Evolutionary conservation across 305 asterid genomes (phyloP), one percentile per base, ranked within the genome.

Genomic region (Stenogyne calaminthoides): DNA sequence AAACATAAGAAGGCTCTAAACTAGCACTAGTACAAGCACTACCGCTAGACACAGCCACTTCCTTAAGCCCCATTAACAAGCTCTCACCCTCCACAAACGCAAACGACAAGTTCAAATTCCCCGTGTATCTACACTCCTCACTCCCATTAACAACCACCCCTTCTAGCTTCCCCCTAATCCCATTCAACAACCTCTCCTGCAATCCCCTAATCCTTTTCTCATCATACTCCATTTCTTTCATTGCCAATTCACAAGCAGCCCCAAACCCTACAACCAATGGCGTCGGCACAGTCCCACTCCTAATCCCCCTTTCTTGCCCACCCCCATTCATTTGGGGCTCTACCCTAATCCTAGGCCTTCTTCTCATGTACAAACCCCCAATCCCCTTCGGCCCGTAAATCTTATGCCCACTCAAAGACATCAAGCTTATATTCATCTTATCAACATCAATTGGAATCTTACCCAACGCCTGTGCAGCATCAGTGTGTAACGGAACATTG

Each of bases 291-390:
- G 99, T 94, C 60, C 99, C 99, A 63, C 99, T 94, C 81, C 99
- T 84, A 22, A 94, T 91, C 56, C 99, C 99, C 74, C 99, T 90
- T 85, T 94, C 99, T 57, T 94, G 99, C 25, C 99, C 99, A 52
- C 99, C 99, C 1, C 99, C 99, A 73, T 86, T 94, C 98, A 94
- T 94, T 69, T 91, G 99, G 9, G 99, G 88, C 81, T 91, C 98
- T 46, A 94, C 99, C 16, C 99, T 80, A 74, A 94, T 89, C 72
- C 97, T 90, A 15, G 99, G 99, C 74, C 99, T 80, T 54, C 99
- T 84, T 78, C 95, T 86, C 91, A 88, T 94, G 63, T 88, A 94
- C 86, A 91, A 70, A 52, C 93, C 98, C 36, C 98, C 99, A 74
- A 94, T 69, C 27, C 99, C 99, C 71, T 94, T 94, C 0, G 98